These are phyloP conservation scores for Tetradesmus obliquus DNA, from an alignment of 139 green algal genomes.

Conservation along the genomic window DNA sequence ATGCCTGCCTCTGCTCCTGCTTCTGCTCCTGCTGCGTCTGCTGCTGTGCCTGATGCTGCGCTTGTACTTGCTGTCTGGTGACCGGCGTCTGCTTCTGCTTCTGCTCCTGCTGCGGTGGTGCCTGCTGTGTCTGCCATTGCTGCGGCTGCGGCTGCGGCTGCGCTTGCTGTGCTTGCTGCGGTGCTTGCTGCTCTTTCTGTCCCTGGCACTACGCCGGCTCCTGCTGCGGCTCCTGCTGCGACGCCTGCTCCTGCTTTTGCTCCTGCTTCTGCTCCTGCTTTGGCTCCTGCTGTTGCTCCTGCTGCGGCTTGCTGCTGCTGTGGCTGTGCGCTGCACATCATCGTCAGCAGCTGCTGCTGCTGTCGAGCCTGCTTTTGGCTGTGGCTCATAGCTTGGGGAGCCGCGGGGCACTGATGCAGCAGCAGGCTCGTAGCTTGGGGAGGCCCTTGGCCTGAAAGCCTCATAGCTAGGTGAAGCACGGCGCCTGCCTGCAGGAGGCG, in stretches of 20 bases:
- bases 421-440: conserved; percentile 19
- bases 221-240: conserved; percentile 7
- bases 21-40: background rate
- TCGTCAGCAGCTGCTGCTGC: background rate
- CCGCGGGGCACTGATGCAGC: background rate
- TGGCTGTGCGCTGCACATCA: background rate
- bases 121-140: background rate
- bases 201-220: background rate
- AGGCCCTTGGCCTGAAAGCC: background rate
- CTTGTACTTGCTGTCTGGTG: background rate
- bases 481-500: background rate
- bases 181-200: conserved; percentile 2
- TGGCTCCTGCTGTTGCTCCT: background rate
- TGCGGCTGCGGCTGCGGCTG: background rate
- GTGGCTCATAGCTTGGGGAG: background rate
- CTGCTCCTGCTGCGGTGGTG: background rate
- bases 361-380: background rate
- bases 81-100: background rate
- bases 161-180: background rate
- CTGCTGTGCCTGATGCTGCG: conserved; percentile 17
- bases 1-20: background rate
- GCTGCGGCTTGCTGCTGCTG: conserved; percentile 5
- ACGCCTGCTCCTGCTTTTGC: background rate
- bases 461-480: conserved; percentile 7
- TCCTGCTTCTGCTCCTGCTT: background rate